phyloP scores from a whole-genome alignment of 352 stramenopile species.

The Pythium biforme region DNA sequence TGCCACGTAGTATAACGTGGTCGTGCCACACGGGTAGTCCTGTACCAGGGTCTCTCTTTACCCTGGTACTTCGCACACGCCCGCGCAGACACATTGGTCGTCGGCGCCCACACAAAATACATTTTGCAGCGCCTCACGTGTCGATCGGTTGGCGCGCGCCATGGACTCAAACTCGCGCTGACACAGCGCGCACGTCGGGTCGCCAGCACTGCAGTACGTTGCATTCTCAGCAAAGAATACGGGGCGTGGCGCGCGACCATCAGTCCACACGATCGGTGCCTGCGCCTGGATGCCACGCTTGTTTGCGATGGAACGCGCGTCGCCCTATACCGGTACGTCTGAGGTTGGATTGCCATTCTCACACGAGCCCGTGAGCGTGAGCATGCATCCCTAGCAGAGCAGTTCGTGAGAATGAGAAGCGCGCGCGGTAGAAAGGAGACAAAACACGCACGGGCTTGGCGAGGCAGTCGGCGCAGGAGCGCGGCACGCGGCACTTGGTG shows the following conservation, averaged over 20 bases:
- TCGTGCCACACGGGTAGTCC: neutral
- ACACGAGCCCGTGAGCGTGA: neutral
- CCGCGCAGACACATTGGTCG: conserved; percentile 1
- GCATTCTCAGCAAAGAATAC: neutral
- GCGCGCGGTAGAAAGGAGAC: neutral
- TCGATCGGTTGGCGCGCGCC: neutral
- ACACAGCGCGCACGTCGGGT: conserved; percentile 1
- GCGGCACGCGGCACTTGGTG: neutral
- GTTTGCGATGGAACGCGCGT: neutral
- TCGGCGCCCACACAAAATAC: conserved; percentile 3
- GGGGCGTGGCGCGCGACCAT: neutral
- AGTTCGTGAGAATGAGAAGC: neutral
- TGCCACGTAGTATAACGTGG: neutral
- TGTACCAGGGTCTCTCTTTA: neutral
- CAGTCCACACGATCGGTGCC: neutral
- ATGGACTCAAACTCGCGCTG: neutral
- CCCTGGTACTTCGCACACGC: conserved; percentile 2
- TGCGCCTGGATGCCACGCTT: neutral
- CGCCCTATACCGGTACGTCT: neutral
- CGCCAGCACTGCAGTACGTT: neutral
- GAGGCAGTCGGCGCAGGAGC: conserved; percentile 11
- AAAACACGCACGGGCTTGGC: conserved; percentile 1
- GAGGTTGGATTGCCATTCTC: neutral
- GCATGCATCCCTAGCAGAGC: conserved; percentile 2
- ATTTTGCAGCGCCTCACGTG: neutral